Conservation (phyloP, 331 rosid genomes). For the Phaseolus coccineus region DNA sequence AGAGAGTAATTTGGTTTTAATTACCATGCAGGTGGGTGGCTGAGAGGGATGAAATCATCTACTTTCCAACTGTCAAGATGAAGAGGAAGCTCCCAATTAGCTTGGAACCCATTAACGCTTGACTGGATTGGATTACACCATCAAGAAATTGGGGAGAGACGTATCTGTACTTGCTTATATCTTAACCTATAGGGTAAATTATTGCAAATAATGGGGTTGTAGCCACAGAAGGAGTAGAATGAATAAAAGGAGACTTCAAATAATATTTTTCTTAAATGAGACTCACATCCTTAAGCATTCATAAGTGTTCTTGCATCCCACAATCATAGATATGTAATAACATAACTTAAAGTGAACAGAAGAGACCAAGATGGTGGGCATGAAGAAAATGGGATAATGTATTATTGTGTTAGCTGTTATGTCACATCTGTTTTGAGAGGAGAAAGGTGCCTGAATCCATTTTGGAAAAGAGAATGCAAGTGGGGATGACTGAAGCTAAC, state of each 20-base stretch:
- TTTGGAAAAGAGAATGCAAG: constrained; percentile 42
- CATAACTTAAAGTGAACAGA: not conserved
- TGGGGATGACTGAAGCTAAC: constrained; percentile 38
- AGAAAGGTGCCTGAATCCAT: constrained; percentile 31
- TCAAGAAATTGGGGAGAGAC: constrained; percentile 12
- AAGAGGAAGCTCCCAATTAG: constrained; percentile 80
- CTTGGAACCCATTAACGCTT: constrained; percentile 53
- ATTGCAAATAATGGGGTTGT: not conserved
- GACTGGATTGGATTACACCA: constrained; percentile 38
- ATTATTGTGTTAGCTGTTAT: constrained; percentile 40
- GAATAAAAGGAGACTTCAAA: not conserved
- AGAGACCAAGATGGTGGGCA: constrained; percentile 1
- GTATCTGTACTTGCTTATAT: not conserved
- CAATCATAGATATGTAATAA: not conserved
- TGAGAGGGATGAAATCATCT: constrained; percentile 70
- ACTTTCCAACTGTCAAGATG: constrained; percentile 93
- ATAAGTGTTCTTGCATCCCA: no score
- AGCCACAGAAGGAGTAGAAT: not conserved
- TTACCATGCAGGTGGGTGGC: constrained; percentile 75
- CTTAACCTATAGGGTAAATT: not conserved
- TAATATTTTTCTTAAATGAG: not conserved
- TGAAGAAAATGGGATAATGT: constrained; percentile 19
- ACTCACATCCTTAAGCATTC: no score
- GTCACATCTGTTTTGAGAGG: constrained; percentile 52
- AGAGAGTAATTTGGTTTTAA: constrained; percentile 11